A percentile compares a stretch with the other conserved stretches of the same genome.
Evolutionary conservation across 1,284 basidiomycete species (phyloP).

Genomic region (Sanghuangporus sanghuang): DNA sequence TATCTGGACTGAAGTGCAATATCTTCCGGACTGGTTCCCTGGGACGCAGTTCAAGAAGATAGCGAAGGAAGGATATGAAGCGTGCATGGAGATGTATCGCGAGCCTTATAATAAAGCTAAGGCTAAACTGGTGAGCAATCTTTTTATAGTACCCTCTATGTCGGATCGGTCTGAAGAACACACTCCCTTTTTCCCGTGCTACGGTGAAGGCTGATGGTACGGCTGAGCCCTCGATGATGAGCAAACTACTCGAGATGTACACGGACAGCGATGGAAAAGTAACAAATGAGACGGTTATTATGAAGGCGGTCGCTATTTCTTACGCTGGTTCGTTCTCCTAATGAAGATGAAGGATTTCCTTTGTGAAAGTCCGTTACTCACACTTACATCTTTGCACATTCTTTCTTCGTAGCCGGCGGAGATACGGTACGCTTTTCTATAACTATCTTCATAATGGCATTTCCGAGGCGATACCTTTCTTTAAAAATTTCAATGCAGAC

Average conservation of each 20-base stretch:
- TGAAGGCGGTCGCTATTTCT: background rate
- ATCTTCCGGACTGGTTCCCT: conserved; percentile 17
- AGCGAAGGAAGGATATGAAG: conserved; percentile 44
- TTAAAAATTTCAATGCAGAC: conserved; percentile 15
- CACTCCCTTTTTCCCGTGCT: background rate
- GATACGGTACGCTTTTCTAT: conserved; percentile 18
- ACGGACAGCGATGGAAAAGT: background rate
- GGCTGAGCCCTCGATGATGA: conserved; percentile 14
- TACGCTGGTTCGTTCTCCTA: conserved; percentile 5
- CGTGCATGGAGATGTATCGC: conserved; percentile 5
- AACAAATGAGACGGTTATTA: conserved; percentile 8
- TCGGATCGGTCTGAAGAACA: background rate
- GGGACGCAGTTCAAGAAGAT: conserved; percentile 37
- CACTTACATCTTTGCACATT: background rate
- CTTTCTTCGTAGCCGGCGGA: conserved; percentile 14
- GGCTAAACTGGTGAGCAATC: conserved; percentile 4
- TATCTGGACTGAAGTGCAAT: conserved; percentile 6
- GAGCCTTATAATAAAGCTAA: conserved; percentile 12
- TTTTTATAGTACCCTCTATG: background rate
- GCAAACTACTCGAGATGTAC: conserved; percentile 3
- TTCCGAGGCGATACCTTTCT: background rate
- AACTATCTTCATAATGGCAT: background rate
- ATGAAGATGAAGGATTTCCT: background rate
- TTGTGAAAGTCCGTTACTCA: background rate
- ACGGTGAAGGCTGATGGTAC: conserved; percentile 6